phyloP scores from a whole-genome alignment of 768 basidiomycete genomes.

The Lactifluus hygrophoroides region DNA sequence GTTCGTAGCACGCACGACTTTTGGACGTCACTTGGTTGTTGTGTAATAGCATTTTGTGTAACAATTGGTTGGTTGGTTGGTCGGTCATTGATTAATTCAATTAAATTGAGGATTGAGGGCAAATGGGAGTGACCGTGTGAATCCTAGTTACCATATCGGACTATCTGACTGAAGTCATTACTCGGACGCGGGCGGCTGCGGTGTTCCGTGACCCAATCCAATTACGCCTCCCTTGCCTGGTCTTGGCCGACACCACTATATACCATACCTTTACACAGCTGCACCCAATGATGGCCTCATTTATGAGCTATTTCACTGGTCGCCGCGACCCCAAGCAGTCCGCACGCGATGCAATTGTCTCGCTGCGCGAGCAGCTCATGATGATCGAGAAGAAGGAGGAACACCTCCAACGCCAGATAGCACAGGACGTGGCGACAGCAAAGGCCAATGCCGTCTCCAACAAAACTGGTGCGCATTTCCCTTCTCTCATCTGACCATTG shows the following conservation, averaged over 20 bases:
- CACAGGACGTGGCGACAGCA: conserved; percentile 89
- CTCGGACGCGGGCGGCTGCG: neutral
- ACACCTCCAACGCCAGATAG: conserved; percentile 90
- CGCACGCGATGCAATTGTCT: conserved; percentile 89
- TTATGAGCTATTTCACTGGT: conserved; percentile 87
- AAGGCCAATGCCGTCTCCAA: conserved; percentile 89
- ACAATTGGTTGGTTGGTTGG: no score
- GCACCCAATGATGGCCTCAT: conserved; percentile 19
- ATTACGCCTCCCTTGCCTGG: neutral
- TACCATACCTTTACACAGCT: neutral
- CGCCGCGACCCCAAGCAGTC: conserved; percentile 75
- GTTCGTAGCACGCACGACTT: conserved; percentile 4
- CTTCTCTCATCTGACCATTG: no score
- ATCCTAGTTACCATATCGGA: neutral
- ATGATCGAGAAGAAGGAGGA: conserved; percentile 99
- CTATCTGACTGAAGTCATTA: neutral
- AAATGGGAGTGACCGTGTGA: neutral
- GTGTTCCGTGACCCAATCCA: neutral
- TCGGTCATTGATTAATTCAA: no score
- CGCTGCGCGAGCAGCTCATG: conserved; percentile 85
- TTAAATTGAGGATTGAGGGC: neutral
- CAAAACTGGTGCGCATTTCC: conserved; percentile 62
- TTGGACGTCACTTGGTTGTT: neutral
- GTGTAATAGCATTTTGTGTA: neutral
- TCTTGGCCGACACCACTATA: neutral